phyloP scores from a whole-genome alignment of 306 rosid genomes.

The Lablab purpureus region DNA sequence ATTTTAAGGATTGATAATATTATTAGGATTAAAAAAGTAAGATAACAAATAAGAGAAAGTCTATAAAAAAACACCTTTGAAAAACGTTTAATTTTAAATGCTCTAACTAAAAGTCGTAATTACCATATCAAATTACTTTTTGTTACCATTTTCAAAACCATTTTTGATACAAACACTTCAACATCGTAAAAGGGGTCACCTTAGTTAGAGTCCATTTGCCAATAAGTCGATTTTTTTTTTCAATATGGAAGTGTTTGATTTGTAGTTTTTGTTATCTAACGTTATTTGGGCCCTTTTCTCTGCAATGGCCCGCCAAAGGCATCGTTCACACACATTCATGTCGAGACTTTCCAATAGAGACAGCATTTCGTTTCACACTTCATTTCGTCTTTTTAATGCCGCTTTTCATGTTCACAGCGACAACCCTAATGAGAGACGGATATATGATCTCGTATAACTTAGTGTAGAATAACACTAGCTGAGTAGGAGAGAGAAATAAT shows the following conservation, averaged over 20 bases:
- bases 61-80: too few species aligned
- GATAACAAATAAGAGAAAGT: too few species aligned
- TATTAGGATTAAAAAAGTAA: too few species aligned
- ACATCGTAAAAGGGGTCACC: background rate
- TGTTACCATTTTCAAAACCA: background rate
- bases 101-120: too few species aligned
- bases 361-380: background rate
- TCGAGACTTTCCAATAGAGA: background rate
- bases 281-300: slow-evolving; percentile 10
- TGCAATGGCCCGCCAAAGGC: background rate
- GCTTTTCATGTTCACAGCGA: background rate
- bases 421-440: too few species aligned
- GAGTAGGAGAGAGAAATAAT: too few species aligned
- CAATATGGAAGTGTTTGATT: background rate
- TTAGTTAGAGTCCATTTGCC: background rate
- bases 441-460: too few species aligned
- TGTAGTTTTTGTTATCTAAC: background rate
- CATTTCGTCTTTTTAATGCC: background rate
- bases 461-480: too few species aligned
- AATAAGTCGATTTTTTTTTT: background rate
- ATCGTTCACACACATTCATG: background rate
- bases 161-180: background rate
- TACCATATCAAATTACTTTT: too few species aligned
- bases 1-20: too few species aligned
- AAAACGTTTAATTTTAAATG: too few species aligned